Conservation (phyloP, 345 rosid species). For the Cardamine occulta region DNA sequence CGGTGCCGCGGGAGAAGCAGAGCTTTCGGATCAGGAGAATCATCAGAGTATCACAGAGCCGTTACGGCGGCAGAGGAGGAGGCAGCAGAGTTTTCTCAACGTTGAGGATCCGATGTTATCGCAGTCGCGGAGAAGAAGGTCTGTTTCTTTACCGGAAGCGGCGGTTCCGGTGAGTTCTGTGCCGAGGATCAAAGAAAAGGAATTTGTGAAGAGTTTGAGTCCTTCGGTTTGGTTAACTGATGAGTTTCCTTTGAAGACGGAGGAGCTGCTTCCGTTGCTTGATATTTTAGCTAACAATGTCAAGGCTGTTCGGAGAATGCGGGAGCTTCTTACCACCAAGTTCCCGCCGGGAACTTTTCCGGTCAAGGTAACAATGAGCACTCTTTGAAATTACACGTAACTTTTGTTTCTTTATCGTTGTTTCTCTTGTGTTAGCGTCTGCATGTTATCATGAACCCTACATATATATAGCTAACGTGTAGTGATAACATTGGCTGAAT, state of each 20-base stretch:
- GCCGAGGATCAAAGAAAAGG: slow-evolving; percentile 68
- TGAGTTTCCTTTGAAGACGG: slow-evolving; percentile 77
- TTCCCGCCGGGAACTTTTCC: slow-evolving; percentile 92
- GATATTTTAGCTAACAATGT: slow-evolving; percentile 92
- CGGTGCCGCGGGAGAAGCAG: slow-evolving; percentile 43
- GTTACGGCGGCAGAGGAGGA: slow-evolving; percentile 60
- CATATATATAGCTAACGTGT: background rate
- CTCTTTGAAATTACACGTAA: background rate
- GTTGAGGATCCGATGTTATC: slow-evolving; percentile 54
- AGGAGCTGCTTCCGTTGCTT: slow-evolving; percentile 90
- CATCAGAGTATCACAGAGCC: slow-evolving; percentile 47
- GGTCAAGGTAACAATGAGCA: slow-evolving; percentile 64
- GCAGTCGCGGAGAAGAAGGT: slow-evolving; percentile 47
- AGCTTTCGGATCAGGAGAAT: slow-evolving; percentile 50
- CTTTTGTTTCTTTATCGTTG: background rate
- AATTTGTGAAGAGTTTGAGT: slow-evolving; percentile 81
- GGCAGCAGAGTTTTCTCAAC: slow-evolving; percentile 79
- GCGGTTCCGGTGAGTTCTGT: slow-evolving; percentile 42
- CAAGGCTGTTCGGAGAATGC: slow-evolving; percentile 90
- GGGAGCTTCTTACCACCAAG: slow-evolving; percentile 86
- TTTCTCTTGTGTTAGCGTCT: slow-evolving; percentile 10
- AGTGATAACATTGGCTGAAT: background rate
- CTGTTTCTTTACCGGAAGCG: slow-evolving; percentile 45
- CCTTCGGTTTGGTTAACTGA: slow-evolving; percentile 93
- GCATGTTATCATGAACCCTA: slow-evolving; percentile 15